A percentile compares a stretch with the other conserved stretches of the same genome.
phyloP scores from a whole-genome alignment of 352 stramenopile species.

The Globisporangium carolinianum region DNA sequence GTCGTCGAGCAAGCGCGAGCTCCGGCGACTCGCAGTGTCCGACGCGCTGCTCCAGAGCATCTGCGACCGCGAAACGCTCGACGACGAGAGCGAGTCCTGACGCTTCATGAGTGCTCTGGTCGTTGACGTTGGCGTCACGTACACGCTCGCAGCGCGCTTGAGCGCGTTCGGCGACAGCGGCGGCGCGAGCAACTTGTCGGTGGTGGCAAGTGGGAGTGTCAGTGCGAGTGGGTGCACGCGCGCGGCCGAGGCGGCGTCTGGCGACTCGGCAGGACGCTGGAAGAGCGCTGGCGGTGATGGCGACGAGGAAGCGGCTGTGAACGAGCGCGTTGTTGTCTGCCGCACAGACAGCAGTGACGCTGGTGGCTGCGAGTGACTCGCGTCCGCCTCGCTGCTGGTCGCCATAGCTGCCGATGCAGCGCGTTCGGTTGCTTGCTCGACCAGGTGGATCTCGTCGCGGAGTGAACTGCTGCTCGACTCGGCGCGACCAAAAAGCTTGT shows the following conservation, averaged over 20 bases:
- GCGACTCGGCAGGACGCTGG: no score
- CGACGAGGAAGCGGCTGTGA: background rate
- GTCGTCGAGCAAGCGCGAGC: constrained; percentile 52
- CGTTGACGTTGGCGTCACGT: constrained; percentile 12
- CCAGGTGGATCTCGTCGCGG: constrained; percentile 7
- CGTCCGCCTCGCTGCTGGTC: background rate
- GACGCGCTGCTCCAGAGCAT: constrained; percentile 25
- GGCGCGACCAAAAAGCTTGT: constrained; percentile 3
- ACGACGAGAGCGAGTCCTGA: constrained; percentile 8
- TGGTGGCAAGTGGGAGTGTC: background rate
- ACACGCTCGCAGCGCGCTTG: constrained; percentile 38
- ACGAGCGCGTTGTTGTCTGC: background rate
- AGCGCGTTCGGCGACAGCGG: constrained; percentile 23
- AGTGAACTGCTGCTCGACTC: constrained; percentile 6
- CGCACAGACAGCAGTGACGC: no score
- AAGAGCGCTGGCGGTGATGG: background rate
- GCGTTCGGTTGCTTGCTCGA: constrained; percentile 5
- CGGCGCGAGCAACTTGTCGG: constrained; percentile 14
- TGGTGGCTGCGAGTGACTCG: background rate
- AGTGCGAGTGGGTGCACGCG: constrained; percentile 23
- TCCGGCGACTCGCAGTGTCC: constrained; percentile 16
- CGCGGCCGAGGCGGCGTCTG: no score
- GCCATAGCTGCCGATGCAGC: constrained; percentile 1
- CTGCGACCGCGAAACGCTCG: constrained; percentile 28
- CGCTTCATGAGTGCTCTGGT: constrained; percentile 17